A percentile compares a stretch with the other conserved stretches of the same genome.
phyloP scores from a whole-genome alignment of 2,329 filamentous ascomycete genomes.

The Aspergillus terreus region DNA sequence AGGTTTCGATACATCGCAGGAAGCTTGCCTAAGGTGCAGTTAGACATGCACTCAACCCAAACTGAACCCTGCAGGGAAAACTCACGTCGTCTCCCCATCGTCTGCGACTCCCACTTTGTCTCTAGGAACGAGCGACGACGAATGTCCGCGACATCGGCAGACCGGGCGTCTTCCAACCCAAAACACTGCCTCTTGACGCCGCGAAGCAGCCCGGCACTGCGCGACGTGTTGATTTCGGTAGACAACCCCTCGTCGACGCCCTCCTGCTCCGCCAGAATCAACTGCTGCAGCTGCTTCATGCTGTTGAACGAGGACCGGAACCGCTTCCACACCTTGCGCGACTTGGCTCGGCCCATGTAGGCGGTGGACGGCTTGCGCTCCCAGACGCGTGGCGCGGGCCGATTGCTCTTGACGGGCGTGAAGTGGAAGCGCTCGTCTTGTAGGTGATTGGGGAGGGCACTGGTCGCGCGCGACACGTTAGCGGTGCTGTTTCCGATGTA shows the following conservation, averaged over 20 bases:
- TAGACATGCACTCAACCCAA: neutral
- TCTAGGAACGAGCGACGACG: constrained; percentile 36
- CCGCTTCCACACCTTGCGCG: constrained; percentile 47
- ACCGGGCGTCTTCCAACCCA: constrained; percentile 1
- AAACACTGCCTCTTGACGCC: constrained; percentile 37
- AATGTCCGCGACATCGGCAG: neutral
- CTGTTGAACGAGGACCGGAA: constrained; percentile 34
- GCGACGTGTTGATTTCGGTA: constrained; percentile 33
- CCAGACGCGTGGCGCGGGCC: constrained; percentile 38
- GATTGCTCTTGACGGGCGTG: constrained; percentile 38
- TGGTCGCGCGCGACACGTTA: constrained; percentile 9
- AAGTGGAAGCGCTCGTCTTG: constrained; percentile 35
- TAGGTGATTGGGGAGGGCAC: constrained; percentile 2
- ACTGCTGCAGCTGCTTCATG: constrained; percentile 28
- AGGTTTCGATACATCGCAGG: constrained; percentile 10
- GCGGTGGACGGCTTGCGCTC: constrained; percentile 44
- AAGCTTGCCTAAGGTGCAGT: constrained; percentile 18
- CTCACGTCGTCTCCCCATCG: constrained; percentile 27
- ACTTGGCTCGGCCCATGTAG: constrained; percentile 35
- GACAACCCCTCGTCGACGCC: constrained; percentile 20
- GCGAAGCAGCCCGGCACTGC: constrained; percentile 24
- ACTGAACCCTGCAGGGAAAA: neutral
- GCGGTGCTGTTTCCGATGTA: neutral
- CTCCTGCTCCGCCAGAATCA: constrained; percentile 15
- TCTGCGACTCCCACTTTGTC: constrained; percentile 39